Evolutionary conservation across 2,329 filamentous ascomycete species (phyloP).

Genomic region (Orbilia brochopaga): DNA sequence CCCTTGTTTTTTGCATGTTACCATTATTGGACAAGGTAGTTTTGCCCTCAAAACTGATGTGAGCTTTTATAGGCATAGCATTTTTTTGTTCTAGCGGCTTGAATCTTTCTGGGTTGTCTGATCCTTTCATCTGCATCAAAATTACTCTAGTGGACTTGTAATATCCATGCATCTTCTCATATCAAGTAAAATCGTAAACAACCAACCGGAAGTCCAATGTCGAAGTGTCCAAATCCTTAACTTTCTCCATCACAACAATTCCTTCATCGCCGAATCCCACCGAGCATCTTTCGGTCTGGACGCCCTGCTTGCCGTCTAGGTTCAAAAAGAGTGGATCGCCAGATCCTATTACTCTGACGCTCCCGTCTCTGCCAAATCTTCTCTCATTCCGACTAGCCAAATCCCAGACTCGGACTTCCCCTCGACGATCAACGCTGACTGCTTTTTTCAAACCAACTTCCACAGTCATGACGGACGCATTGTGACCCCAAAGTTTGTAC

Average conservation of each 20-base stretch:
- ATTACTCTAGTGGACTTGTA: not conserved
- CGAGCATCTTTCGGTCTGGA: conserved; percentile 69
- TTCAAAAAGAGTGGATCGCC: conserved; percentile 53
- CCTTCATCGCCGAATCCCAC: conserved; percentile 85
- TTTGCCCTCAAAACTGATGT: not conserved
- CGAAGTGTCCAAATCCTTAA: conserved; percentile 66
- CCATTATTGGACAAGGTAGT: not conserved
- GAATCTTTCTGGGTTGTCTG: not conserved
- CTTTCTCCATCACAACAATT: conserved; percentile 82
- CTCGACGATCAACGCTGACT: conserved; percentile 82
- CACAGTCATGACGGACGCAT: conserved; percentile 83
- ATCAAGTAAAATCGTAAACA: conserved; percentile 83
- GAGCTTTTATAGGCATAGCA: not conserved
- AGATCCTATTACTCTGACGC: conserved; percentile 21
- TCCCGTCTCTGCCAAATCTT: conserved; percentile 24
- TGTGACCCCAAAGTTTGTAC: conserved; percentile 86
- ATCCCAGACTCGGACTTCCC: conserved; percentile 86
- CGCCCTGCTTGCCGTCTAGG: conserved; percentile 54
- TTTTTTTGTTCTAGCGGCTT: not conserved
- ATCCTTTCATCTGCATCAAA: not conserved
- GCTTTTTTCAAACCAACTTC: conserved; percentile 85
- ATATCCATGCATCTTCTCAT: not conserved
- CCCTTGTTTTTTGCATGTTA: not conserved
- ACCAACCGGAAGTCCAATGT: conserved; percentile 67
- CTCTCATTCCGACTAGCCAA: conserved; percentile 68